Evolutionary conservation across 1,284 basidiomycete species (phyloP), one percentile per base, ranked within the genome.

Genomic region (Heterobasidion annosum): DNA sequence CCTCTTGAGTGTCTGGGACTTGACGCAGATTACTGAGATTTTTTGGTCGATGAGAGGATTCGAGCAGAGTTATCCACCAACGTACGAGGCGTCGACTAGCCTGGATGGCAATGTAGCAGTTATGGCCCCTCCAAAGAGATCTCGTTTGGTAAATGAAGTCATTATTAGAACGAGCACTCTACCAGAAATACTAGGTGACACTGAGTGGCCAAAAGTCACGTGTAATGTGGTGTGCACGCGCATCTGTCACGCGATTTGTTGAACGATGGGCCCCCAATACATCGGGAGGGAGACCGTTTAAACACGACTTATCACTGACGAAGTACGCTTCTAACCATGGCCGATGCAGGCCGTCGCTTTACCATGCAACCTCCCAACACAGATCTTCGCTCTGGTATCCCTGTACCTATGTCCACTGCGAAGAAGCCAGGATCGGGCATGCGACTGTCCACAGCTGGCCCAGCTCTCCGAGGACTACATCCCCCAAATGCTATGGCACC

Each of bases 1-100:
- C 95, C 67, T 99, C 97, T 70, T 99, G 96, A 12, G 83, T 94
- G 67, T 99, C 91, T n/a, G 97, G 96, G 10, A 99, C 79, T 73
- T 98, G 93, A 57, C 96, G 91, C 2, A 97, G 60, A 59, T 88
- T 79, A 57, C 95, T 98, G 68, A 44, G 46, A 46, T 56, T 16
- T 53, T 33, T 45, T 45, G 52, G 52, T 55, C 19, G 49, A 50
- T 37, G 25, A 25, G 25, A 25, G 25, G 25, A 53, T 48, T 35
- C 51, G 19, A 32, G 8, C 15, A 25, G 19, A 32, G 7, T 25
- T 47, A 51, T 9, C 48, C 25, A 19, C 48, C 54, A 57, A 74
- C 90, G 62, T 72, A 96, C 95, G 92, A 92, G 52, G 88, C 93
- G 71, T 99, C 95, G 54, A 91, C 67, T 58, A 92, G 79, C 57